Base-by-base conservation (phyloP, 2,329 filamentous ascomycete genomes). In the Aureobasidium sp. region DNA sequence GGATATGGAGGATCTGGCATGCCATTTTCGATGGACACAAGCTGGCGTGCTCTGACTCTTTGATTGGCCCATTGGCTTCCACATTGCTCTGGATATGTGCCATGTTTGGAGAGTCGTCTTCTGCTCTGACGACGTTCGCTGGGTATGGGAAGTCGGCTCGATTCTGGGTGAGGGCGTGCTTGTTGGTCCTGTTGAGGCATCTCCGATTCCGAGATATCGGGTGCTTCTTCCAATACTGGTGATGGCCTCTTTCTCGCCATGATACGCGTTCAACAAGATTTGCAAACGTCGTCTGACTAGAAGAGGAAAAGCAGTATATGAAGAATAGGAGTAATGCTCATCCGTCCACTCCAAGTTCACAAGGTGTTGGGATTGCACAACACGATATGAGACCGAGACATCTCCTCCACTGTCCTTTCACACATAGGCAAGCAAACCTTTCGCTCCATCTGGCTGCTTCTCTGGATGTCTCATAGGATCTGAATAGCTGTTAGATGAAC, bases 1-100 rank as follows among this genome's bases (percentile, higher is more conserved):
- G 57, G 57, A n/a, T 59, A 59, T 7, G 57, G 57, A 25, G 57
- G 57, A 29, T 37, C n/a, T 37, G n/a, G 54, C 9, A 34, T 30
- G 16, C 45, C 36, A 6, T 34, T 30, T 10, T 7, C n/a, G n/a
- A 5, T 30, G 9, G 14, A 13, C 14, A 16, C 8, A 4, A 9
- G 27, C 14, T 48, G 14, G 27, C 27, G 14, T 30, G 45, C 3
- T 48, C 45, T 3, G 29, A 30, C 45, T 48, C 27, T 9, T 10
- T 32, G 25, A 16, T 32, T 5, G 8, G 9, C 14, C 27, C 45
- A 30, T 30, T 48, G 45, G 45, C 45, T n/a, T 8, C 32, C 44
- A 16, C 2, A 32, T 21, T 39, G 30, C 30, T 30, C 42, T 48
- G 44, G 55, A 36, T 59, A 29, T 11, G 44, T 49, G 27, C 55